A percentile compares a stretch with the other conserved stretches of the same genome.
Evolutionary conservation across 768 basidiomycete genomes (phyloP).

Genomic region (Leccinum pellstonianum): DNA sequence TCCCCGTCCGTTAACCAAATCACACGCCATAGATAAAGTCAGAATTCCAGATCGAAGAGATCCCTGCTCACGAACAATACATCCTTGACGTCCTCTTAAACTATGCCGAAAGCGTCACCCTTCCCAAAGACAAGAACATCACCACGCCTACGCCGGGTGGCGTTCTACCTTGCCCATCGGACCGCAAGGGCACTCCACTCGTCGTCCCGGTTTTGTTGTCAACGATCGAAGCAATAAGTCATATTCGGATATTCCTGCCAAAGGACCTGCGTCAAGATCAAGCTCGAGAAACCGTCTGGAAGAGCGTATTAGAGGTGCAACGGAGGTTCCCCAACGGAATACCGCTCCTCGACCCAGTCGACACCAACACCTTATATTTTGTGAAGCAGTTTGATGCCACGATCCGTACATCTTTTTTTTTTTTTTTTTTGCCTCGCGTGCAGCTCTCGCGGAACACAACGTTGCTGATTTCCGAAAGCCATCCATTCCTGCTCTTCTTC

Average conservation of each 20-base stretch:
- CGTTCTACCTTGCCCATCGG: constrained; percentile 70
- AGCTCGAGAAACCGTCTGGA: constrained; percentile 82
- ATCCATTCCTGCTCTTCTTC: constrained; percentile 62
- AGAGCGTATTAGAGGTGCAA: constrained; percentile 89
- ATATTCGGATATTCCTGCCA: constrained; percentile 82
- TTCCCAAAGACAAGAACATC: constrained; percentile 58
- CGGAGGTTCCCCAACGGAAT: constrained; percentile 87
- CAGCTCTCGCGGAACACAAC: constrained; percentile 59
- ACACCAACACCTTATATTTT: constrained; percentile 79
- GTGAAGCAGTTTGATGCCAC: constrained; percentile 73
- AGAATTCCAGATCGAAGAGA: constrained; percentile 59
- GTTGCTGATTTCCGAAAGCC: constrained; percentile 55
- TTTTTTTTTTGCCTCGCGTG: constrained; percentile 79
- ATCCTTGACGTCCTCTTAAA: constrained; percentile 90
- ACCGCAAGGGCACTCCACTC: constrained; percentile 76
- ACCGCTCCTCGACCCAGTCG: constrained; percentile 82
- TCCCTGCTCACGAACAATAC: constrained; percentile 86
- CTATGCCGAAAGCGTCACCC: constrained; percentile 59
- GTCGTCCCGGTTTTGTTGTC: constrained; percentile 88
- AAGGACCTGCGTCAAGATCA: constrained; percentile 82
- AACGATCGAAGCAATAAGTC: constrained; percentile 82
- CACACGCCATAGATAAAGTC: too few species aligned
- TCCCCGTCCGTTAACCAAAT: too few species aligned
- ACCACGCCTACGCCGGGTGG: constrained; percentile 61
- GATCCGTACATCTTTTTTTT: constrained; percentile 79